These are phyloP conservation scores for Phialocephala sp. DNA, from an alignment of 2,329 filamentous ascomycete genomes.

Conservation along the genomic window DNA sequence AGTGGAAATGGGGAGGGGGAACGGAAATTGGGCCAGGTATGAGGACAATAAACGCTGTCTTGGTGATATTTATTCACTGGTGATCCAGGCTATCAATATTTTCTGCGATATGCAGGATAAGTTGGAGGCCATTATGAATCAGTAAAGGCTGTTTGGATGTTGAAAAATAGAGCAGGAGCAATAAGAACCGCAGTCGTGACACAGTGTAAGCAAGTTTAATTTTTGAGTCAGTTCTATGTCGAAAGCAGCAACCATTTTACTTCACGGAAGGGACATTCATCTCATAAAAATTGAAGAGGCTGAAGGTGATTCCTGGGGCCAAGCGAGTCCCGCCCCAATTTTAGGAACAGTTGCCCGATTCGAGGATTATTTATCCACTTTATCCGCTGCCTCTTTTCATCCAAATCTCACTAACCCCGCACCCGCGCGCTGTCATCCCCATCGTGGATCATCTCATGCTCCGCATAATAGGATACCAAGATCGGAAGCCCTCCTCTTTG, in stretches of 20 bases:
- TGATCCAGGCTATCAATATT: slow-evolving; percentile 59
- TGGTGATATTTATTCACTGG: neutral
- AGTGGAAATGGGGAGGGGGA: slow-evolving; percentile 54
- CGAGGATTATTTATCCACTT: slow-evolving; percentile 10
- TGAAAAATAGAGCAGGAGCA: too few species aligned
- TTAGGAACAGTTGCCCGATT: neutral
- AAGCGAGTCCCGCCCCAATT: neutral
- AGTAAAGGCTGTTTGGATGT: too few species aligned
- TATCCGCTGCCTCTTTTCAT: slow-evolving; percentile 8
- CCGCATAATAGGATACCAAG: neutral
- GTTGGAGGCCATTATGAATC: slow-evolving; percentile 48
- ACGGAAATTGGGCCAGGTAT: slow-evolving; percentile 53
- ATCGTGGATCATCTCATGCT: neutral
- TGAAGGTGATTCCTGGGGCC: neutral
- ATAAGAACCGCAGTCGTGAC: neutral
- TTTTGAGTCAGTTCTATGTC: neutral
- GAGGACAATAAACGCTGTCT: slow-evolving; percentile 15
- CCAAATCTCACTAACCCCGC: slow-evolving; percentile 7
- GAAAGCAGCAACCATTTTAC: too few species aligned
- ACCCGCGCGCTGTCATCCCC: slow-evolving; percentile 4
- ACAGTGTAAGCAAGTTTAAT: neutral
- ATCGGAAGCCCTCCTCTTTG: neutral
- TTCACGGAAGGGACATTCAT: too few species aligned
- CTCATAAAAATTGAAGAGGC: neutral
- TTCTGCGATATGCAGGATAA: slow-evolving; percentile 61